Conservation (phyloP, 805 yeast genomes). For the Zygosaccharomyces rouxii region DNA sequence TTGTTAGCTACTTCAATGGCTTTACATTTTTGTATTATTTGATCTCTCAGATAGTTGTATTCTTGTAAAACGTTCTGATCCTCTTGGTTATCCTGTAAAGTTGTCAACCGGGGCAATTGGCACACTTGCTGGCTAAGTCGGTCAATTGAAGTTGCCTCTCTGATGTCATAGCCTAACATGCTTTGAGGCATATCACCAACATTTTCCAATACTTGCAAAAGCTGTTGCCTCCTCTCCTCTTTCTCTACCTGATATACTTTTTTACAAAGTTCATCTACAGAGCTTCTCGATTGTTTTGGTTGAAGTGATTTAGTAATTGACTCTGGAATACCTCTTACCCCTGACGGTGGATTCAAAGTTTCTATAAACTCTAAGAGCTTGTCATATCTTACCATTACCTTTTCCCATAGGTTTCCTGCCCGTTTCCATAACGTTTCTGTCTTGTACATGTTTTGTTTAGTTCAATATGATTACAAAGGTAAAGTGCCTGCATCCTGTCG, state of each 20-base stretch:
- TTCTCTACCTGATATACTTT: conserved; percentile 20
- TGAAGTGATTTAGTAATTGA: conserved; percentile 5
- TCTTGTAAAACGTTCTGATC: conserved; percentile 20
- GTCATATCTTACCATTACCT: neutral
- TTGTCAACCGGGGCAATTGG: conserved; percentile 25
- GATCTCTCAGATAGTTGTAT: conserved; percentile 23
- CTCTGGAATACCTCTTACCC: neutral
- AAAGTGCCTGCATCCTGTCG: neutral
- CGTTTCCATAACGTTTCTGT: neutral
- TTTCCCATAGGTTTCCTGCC: neutral
- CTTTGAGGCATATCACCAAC: conserved; percentile 29
- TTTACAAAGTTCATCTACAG: conserved; percentile 17
- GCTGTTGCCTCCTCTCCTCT: conserved; percentile 15
- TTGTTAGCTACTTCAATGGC: conserved; percentile 17
- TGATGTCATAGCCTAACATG: conserved; percentile 17
- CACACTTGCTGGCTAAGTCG: conserved; percentile 21
- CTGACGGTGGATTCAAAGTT: neutral
- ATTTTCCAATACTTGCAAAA: conserved; percentile 17
- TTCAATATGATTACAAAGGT: neutral
- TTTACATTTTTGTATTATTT: conserved; percentile 19
- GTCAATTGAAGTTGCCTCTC: conserved; percentile 16
- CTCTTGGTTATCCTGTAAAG: conserved; percentile 12
- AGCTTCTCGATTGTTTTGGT: conserved; percentile 4
- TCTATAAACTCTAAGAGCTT: conserved; percentile 7
- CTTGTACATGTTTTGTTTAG: neutral